A percentile compares a stretch with the other conserved stretches of the same genome.
These are phyloP conservation scores for Eucalyptus globulus DNA, from an alignment of 345 rosid species.

Conservation along the genomic window DNA sequence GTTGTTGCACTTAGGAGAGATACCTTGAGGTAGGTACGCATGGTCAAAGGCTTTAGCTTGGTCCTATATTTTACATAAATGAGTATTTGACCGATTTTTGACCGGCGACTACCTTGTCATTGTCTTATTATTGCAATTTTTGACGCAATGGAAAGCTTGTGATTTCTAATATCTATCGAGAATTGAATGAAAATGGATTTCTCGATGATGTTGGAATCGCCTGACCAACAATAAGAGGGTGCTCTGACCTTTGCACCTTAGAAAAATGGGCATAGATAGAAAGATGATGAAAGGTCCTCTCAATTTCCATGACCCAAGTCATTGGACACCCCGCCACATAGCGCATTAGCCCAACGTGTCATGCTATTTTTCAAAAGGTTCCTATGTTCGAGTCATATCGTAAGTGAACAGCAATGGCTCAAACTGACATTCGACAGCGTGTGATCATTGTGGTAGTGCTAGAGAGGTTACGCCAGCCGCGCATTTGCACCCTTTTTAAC, in stretches of 20 bases:
- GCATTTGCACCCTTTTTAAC: too few species aligned
- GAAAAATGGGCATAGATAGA: neutral
- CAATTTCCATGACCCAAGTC: neutral
- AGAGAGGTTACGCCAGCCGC: neutral
- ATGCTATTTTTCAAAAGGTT: neutral
- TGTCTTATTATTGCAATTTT: neutral
- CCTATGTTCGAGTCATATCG: neutral
- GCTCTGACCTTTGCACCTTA: neutral
- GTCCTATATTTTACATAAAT: neutral
- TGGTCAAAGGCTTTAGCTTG: neutral
- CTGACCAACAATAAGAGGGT: neutral
- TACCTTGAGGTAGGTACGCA: neutral
- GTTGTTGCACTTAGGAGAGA: neutral
- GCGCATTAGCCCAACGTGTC: neutral
- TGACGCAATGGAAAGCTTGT: neutral
- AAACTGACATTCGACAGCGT: neutral
- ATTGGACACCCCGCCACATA: neutral
- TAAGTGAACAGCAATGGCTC: neutral
- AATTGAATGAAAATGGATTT: neutral
- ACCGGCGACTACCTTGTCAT: neutral
- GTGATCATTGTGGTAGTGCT: neutral
- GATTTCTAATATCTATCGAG: neutral
- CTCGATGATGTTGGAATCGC: neutral
- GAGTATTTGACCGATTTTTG: neutral
- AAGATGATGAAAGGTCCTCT: neutral